A percentile compares a stretch with the other conserved stretches of the same genome.
Evolutionary conservation across 2,329 filamentous ascomycete genomes (phyloP).

Genomic region (Elsinoe batatas): DNA sequence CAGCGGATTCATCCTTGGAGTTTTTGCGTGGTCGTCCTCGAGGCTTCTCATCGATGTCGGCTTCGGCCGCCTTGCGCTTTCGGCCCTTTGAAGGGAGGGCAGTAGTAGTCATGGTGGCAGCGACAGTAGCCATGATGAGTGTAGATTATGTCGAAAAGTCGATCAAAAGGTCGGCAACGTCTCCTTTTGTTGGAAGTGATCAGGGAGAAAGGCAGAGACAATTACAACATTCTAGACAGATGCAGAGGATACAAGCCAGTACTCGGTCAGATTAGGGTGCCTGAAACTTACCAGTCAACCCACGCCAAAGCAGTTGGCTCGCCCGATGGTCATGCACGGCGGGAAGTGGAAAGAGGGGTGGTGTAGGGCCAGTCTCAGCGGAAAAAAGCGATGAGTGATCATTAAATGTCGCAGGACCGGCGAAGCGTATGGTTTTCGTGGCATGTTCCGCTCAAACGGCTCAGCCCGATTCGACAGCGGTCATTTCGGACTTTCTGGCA

Average conservation of each 20-base stretch:
- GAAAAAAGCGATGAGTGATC: constrained; percentile 4
- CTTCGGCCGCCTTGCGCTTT: constrained; percentile 16
- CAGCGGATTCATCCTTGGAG: constrained; percentile 65
- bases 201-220: not conserved
- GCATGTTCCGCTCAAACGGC: not conserved
- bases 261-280: constrained; percentile 1
- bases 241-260: constrained; percentile 3
- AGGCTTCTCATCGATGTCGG: constrained; percentile 35
- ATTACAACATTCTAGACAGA: constrained; percentile 10
- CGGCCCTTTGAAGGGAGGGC: not conserved
- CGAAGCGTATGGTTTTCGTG: not conserved
- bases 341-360: not conserved
- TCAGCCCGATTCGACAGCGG: not conserved
- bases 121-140: constrained; percentile 1
- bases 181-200: not conserved
- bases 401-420: not conserved
- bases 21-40: constrained; percentile 67
- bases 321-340: not conserved
- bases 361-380: not conserved
- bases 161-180: not conserved
- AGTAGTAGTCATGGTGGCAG: constrained; percentile 12
- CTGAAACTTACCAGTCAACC: not conserved
- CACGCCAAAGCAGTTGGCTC: not conserved
- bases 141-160: not conserved
- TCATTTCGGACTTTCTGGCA: not conserved